Conservation (phyloP, 2,329 filamentous ascomycete genomes). For the Eutypella sp. region DNA sequence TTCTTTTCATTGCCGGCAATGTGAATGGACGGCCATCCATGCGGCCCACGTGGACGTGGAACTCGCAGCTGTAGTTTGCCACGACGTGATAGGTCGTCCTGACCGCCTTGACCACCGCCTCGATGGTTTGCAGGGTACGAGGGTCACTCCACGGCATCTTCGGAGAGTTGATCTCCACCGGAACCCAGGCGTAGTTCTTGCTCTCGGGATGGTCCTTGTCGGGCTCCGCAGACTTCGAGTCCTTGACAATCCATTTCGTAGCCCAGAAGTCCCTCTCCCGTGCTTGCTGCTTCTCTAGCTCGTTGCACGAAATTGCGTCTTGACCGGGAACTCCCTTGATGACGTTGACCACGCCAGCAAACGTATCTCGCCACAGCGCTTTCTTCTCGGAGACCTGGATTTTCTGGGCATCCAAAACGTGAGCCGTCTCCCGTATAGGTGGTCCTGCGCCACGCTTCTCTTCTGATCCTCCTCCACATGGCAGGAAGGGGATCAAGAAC, state of each 20-base stretch:
- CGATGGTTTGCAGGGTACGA: conserved; percentile 12
- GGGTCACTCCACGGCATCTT: conserved; percentile 24
- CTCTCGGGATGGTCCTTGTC: conserved; percentile 17
- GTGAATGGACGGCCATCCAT: conserved; percentile 26
- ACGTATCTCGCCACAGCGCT: conserved; percentile 15
- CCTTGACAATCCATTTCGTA: conserved; percentile 36
- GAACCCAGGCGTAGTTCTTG: conserved; percentile 26
- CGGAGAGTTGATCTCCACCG: conserved; percentile 34
- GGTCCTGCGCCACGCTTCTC: background rate
- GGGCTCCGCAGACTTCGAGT: conserved; percentile 34
- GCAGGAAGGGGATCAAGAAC: conserved; percentile 24
- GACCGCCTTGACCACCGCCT: conserved; percentile 21
- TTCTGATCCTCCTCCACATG: background rate
- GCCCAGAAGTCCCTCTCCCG: conserved; percentile 30
- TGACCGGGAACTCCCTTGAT: conserved; percentile 15
- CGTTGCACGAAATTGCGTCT: conserved; percentile 22
- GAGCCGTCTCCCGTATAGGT: conserved; percentile 3
- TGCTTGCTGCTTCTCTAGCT: conserved; percentile 15
- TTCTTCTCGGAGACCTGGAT: background rate
- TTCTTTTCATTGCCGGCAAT: conserved; percentile 28
- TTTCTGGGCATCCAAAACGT: conserved; percentile 6
- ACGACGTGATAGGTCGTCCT: conserved; percentile 18
- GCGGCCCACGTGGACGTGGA: conserved; percentile 35
- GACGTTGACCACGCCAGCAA: conserved; percentile 19
- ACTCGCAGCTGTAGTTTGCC: conserved; percentile 33